Conservation (phyloP, 148 eudicot species). For the Vaccinium darrowii region DNA sequence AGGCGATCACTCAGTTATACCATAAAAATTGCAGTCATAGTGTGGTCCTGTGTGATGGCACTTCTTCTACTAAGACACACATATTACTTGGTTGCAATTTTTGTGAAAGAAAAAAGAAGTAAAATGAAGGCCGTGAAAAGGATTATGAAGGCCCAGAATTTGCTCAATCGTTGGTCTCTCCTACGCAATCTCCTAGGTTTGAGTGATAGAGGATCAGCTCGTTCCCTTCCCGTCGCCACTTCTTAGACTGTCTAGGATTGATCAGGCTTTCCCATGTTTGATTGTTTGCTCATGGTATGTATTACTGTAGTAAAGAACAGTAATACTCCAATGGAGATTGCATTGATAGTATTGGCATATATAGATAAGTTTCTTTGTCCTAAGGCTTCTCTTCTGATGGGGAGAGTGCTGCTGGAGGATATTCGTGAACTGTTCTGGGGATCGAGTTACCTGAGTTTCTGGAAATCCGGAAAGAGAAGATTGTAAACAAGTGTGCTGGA, state of each 20-base stretch:
- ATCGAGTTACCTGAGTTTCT: too few relatives aligned
- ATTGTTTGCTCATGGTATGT: neutral
- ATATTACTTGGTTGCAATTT: neutral
- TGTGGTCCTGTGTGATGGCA: neutral
- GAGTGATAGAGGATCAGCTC: neutral
- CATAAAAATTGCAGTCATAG: neutral
- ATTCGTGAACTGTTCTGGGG: too few relatives aligned
- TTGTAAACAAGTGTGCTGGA: neutral
- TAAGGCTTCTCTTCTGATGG: too few relatives aligned
- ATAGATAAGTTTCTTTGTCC: too few relatives aligned
- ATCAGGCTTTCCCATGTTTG: neutral
- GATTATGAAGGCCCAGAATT: neutral
- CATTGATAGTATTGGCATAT: too few relatives aligned
- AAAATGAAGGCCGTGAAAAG: neutral
- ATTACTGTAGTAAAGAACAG: neutral
- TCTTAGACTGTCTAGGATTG: neutral
- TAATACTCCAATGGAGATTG: neutral
- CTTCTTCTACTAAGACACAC: slow-evolving; percentile 8
- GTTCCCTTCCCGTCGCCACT: neutral
- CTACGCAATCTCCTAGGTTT: rapidly evolving
- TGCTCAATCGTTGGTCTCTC: neutral
- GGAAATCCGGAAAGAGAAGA: neutral
- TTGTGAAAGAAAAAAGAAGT: neutral
- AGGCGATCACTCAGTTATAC: neutral
- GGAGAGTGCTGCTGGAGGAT: too few relatives aligned